A percentile compares a stretch with the other conserved stretches of the same genome.
phyloP scores from a whole-genome alignment of 2,329 filamentous ascomycete genomes.

The Colletotrichum godetiae region DNA sequence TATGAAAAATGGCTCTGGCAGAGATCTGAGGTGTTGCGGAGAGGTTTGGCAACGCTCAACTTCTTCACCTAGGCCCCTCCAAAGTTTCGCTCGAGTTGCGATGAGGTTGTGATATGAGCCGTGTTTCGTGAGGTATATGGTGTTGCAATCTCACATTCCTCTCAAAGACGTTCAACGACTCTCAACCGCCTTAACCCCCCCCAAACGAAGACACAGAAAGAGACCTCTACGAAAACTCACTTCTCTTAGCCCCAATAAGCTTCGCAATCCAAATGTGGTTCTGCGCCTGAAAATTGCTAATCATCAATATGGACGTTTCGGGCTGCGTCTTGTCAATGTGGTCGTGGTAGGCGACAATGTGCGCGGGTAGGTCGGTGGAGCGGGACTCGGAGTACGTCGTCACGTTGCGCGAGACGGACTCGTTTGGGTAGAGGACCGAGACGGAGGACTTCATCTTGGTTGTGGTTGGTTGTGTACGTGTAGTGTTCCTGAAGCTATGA shows the following conservation, averaged over 20 bases:
- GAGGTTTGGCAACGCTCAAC: neutral
- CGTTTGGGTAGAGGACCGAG: constrained; percentile 55
- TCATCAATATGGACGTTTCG: constrained; percentile 49
- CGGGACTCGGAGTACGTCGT: constrained; percentile 55
- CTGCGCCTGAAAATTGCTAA: constrained; percentile 55
- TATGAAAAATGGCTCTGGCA: neutral
- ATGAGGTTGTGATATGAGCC: neutral
- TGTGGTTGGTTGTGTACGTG: neutral
- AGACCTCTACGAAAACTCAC: constrained; percentile 38
- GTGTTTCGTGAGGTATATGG: neutral
- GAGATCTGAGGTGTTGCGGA: neutral
- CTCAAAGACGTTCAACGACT: neutral
- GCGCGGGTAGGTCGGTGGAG: constrained; percentile 54
- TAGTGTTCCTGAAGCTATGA: neutral
- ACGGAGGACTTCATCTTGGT: constrained; percentile 51
- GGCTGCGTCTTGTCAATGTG: constrained; percentile 37
- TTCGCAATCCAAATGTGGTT: constrained; percentile 54
- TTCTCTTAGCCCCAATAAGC: constrained; percentile 53
- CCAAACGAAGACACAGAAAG: neutral
- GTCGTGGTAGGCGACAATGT: constrained; percentile 56
- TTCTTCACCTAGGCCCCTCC: neutral
- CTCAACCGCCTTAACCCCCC: neutral
- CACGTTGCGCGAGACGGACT: constrained; percentile 53
- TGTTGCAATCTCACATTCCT: no score
- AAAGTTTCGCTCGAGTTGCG: neutral